Evolutionary conservation across 2,329 filamentous ascomycete genomes (phyloP).

Genomic region (Colletotrichum filicis): DNA sequence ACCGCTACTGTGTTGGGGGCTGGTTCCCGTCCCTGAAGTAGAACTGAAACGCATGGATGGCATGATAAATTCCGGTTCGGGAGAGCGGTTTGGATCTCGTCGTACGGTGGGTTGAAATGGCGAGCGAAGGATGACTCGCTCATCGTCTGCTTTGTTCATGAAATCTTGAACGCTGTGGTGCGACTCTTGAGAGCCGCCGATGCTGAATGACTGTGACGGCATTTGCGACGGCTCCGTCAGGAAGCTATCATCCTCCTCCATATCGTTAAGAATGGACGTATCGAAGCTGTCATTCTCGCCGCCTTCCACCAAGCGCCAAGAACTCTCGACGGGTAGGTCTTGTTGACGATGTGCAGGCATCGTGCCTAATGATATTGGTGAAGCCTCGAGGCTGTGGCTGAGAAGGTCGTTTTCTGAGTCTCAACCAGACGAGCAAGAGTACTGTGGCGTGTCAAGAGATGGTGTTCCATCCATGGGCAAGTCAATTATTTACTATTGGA

Average conservation of each 20-base stretch:
- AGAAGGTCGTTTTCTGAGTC: background rate
- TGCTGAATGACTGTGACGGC: constrained; percentile 53
- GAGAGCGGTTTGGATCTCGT: constrained; percentile 47
- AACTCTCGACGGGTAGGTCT: constrained; percentile 60
- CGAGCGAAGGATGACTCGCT: constrained; percentile 63
- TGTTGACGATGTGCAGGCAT: constrained; percentile 37
- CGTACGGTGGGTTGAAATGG: constrained; percentile 65
- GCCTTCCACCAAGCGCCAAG: constrained; percentile 71
- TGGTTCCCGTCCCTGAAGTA: constrained; percentile 28
- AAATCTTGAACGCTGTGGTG: constrained; percentile 63
- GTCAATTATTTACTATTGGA: background rate
- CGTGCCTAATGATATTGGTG: background rate
- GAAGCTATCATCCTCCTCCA: constrained; percentile 53
- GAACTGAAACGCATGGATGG: constrained; percentile 54
- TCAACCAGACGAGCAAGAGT: background rate
- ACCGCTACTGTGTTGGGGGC: constrained; percentile 47
- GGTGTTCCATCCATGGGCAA: background rate
- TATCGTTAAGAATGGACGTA: constrained; percentile 61
- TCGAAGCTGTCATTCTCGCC: constrained; percentile 70
- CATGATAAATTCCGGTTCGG: constrained; percentile 66
- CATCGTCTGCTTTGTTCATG: constrained; percentile 63
- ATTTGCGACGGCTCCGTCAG: constrained; percentile 60
- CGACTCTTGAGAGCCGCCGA: constrained; percentile 60
- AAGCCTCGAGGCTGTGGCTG: background rate
- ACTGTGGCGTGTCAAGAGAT: background rate